phyloP scores from a whole-genome alignment of 345 rosid species.

The Geranium brycei region DNA sequence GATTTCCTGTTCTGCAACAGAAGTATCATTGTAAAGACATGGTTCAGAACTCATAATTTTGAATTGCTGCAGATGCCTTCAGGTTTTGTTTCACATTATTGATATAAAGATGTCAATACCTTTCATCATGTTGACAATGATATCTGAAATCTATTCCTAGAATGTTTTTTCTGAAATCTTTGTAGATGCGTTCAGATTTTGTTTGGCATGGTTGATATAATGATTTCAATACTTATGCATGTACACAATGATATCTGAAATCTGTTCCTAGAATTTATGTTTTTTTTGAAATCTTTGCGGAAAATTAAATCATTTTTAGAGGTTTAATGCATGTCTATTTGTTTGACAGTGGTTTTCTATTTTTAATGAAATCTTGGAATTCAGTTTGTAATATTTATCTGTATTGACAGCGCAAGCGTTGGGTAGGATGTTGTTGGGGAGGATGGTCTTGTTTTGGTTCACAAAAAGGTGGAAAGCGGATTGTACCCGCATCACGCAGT shows the following conservation, averaged over 20 bases:
- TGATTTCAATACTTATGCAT: too few species aligned
- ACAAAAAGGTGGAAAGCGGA: conserved; percentile 80
- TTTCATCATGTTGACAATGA: not conserved
- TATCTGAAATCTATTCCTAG: too few species aligned
- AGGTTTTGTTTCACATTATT: too few species aligned
- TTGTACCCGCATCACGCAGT: conserved; percentile 73
- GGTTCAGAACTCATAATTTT: too few species aligned
- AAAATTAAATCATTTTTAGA: not conserved
- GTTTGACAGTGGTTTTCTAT: not conserved
- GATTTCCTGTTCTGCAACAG: too few species aligned
- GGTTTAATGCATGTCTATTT: too few species aligned
- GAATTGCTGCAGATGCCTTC: too few species aligned
- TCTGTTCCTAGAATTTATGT: not conserved
- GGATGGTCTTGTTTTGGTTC: conserved; percentile 66
- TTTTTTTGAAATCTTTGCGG: not conserved
- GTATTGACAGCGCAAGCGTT: conserved; percentile 57
- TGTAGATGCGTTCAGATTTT: not conserved
- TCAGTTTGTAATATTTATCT: conserved; percentile 6
- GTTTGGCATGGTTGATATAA: too few species aligned
- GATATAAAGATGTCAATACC: too few species aligned
- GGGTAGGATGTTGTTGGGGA: conserved; percentile 82
- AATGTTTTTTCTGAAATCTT: not conserved
- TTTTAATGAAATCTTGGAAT: not conserved
- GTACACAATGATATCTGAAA: conserved; percentile 9
- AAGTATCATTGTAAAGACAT: too few species aligned